Conservation (phyloP, 2,329 filamentous ascomycete genomes). For the Plectosphaerella plurivora region DNA sequence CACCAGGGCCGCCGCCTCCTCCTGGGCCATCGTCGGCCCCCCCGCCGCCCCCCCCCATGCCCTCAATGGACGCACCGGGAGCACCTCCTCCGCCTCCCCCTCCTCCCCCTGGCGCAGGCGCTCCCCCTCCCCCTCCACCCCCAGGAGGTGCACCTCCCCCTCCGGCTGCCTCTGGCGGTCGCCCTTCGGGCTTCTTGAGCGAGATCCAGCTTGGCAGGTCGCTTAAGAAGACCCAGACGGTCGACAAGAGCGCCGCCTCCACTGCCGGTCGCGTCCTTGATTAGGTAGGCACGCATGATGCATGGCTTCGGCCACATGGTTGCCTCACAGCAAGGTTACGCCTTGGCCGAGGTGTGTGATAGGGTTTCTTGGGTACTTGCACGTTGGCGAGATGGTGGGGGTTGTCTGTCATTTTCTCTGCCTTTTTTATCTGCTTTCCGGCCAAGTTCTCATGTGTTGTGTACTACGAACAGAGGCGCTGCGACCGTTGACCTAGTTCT, state of each 20-base stretch:
- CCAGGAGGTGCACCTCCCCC: conserved; percentile 28
- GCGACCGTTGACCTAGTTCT: no score
- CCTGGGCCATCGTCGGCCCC: conserved; percentile 13
- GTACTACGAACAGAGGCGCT: no score
- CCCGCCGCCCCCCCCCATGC: conserved; percentile 29
- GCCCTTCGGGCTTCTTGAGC: conserved; percentile 64
- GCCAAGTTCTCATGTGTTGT: no score
- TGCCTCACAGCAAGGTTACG: background rate
- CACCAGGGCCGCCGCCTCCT: conserved; percentile 14
- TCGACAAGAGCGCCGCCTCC: conserved; percentile 72
- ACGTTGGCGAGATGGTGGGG: no score
- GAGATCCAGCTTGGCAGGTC: conserved; percentile 78
- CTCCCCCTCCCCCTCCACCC: conserved; percentile 38
- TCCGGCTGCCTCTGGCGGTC: conserved; percentile 42
- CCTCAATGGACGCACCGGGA: conserved; percentile 22
- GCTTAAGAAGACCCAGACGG: conserved; percentile 84
- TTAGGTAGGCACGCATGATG: background rate
- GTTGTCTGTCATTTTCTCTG: no score
- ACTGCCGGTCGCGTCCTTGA: conserved; percentile 72
- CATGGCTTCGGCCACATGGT: no score
- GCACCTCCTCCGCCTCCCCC: conserved; percentile 25
- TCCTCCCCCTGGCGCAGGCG: conserved; percentile 24
- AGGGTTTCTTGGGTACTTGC: background rate
- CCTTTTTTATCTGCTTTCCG: no score
- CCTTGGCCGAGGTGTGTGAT: background rate